A percentile compares a stretch with the other conserved stretches of the same genome.
Evolutionary conservation across 2,329 filamentous ascomycete species (phyloP).

Genomic region (Raffaelea arxii): DNA sequence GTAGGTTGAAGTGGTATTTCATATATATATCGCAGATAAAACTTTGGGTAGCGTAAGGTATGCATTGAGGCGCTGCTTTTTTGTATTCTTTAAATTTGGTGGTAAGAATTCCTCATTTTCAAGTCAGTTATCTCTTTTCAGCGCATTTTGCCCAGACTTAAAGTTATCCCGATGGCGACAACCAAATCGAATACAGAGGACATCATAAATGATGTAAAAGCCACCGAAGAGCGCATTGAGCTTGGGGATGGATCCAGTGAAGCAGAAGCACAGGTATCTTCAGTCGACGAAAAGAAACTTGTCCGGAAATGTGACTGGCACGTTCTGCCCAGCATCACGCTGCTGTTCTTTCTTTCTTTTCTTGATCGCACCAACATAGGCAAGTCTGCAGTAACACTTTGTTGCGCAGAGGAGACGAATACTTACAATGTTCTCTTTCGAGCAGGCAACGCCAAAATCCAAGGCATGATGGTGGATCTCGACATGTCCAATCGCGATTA

Average conservation of each 20-base stretch:
- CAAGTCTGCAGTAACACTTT: too few species aligned
- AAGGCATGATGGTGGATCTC: conserved; percentile 4
- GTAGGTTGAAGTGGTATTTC: too few species aligned
- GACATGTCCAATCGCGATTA: conserved; percentile 39
- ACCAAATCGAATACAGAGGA: not conserved
- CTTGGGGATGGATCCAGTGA: not conserved
- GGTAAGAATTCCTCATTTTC: too few species aligned
- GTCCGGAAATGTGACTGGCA: not conserved
- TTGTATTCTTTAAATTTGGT: not conserved
- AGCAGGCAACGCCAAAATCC: conserved; percentile 4
- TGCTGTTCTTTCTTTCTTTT: conserved; percentile 3
- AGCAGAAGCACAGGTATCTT: not conserved
- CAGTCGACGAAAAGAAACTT: not conserved
- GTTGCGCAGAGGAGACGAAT: too few species aligned
- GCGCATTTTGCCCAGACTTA: too few species aligned
- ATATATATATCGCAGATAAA: too few species aligned
- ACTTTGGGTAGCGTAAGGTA: too few species aligned
- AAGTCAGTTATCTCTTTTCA: too few species aligned
- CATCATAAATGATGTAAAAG: not conserved
- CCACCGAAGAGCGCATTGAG: not conserved
- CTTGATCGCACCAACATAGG: conserved; percentile 10
- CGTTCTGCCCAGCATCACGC: not conserved
- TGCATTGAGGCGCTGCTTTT: not conserved
- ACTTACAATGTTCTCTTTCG: too few species aligned
- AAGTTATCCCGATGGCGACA: not conserved